A percentile compares a stretch with the other conserved stretches of the same genome.
Conservation (phyloP, 805 yeast genomes). For the Kodamaea laetipori region DNA sequence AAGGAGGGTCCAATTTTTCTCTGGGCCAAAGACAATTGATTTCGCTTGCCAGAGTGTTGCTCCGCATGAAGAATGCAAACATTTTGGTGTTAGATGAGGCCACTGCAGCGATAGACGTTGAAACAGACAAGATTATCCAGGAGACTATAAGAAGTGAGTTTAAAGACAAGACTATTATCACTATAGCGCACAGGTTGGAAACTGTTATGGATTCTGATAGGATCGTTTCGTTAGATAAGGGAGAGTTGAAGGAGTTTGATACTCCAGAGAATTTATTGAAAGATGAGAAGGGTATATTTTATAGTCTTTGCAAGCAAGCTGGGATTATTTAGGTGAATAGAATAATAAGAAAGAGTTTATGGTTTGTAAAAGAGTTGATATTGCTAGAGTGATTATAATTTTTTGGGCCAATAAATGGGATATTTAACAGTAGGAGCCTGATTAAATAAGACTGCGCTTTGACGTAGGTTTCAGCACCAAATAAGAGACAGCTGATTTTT, state of each 20-base stretch:
- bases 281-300: constrained; percentile 49
- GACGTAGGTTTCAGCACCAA: too few species aligned
- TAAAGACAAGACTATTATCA: constrained; percentile 73
- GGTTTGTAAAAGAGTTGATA: background rate
- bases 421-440: too few species aligned
- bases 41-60: constrained; percentile 80
- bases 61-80: constrained; percentile 39
- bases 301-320: constrained; percentile 50
- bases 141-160: constrained; percentile 77
- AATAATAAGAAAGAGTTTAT: too few species aligned
- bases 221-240: constrained; percentile 72
- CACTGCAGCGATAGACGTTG: constrained; percentile 81
- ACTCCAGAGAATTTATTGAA: constrained; percentile 55
- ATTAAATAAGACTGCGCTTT: too few species aligned
- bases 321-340: constrained; percentile 24
- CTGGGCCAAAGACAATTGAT: constrained; percentile 87
- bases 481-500: too few species aligned
- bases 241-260: constrained; percentile 77
- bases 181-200: constrained; percentile 88
- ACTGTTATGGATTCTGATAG: constrained; percentile 85
- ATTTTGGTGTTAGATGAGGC: constrained; percentile 33
- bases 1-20: constrained; percentile 83
- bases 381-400: background rate
- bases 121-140: constrained; percentile 80
- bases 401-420: background rate